phyloP scores from a whole-genome alignment of 2,329 filamentous ascomycete genomes.

The Xylariaceae sp. region DNA sequence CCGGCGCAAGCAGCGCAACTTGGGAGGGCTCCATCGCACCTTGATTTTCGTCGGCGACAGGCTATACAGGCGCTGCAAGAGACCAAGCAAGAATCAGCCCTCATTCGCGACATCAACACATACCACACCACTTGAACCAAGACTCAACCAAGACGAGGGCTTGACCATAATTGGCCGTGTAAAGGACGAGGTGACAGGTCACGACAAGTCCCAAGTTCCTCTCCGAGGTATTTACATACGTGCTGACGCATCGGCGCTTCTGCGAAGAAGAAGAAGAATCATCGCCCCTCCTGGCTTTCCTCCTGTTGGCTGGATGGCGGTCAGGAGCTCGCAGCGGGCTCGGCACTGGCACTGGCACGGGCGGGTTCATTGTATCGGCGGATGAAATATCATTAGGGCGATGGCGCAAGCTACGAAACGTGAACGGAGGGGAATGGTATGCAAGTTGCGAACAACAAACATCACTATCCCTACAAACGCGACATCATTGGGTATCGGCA shows the following conservation, averaged over 20 bases:
- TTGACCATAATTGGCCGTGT: background rate
- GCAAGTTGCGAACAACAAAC: background rate
- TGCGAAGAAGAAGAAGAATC: constrained; percentile 39
- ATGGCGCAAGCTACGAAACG: constrained; percentile 4
- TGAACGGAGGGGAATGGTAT: constrained; percentile 8
- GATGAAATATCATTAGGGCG: background rate
- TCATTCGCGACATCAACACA: background rate
- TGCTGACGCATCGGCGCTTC: constrained; percentile 75
- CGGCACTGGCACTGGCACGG: constrained; percentile 22
- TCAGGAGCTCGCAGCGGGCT: constrained; percentile 21
- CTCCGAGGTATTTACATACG: constrained; percentile 31
- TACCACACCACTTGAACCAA: background rate
- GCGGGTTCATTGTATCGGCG: constrained; percentile 21
- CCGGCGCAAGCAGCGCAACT: constrained; percentile 94
- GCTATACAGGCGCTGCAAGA: constrained; percentile 61
- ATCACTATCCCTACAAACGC: background rate
- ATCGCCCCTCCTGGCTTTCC: constrained; percentile 46
- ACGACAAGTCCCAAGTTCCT: constrained; percentile 1
- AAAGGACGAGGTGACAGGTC: background rate
- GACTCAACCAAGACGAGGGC: background rate
- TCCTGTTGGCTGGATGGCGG: constrained; percentile 32
- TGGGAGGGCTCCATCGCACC: constrained; percentile 87
- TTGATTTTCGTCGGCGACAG: constrained; percentile 72
- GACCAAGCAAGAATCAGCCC: constrained; percentile 1
- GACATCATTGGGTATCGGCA: background rate